These are phyloP conservation scores for Russula emetica DNA, from an alignment of 768 basidiomycete species.

Conservation along the genomic window DNA sequence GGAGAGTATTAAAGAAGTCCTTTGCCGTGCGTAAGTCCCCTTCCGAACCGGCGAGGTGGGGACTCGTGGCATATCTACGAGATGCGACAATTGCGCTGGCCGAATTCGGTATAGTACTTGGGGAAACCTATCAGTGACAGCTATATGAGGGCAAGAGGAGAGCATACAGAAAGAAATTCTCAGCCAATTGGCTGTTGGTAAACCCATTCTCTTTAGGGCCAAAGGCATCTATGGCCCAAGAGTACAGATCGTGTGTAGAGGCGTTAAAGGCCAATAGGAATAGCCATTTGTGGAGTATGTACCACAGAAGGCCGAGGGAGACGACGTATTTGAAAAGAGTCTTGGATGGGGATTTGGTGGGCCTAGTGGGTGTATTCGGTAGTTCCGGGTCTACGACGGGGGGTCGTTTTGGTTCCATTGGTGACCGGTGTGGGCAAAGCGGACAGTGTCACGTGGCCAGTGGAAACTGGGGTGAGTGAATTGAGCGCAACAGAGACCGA, in stretches of 20 bases:
- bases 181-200: constrained; percentile 38
- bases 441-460: not conserved
- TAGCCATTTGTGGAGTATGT: constrained; percentile 18
- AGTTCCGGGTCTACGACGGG: not conserved
- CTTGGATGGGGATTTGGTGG: not conserved
- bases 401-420: constrained; percentile 1
- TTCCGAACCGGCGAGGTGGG: constrained; percentile 58
- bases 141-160: not conserved
- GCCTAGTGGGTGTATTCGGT: not conserved
- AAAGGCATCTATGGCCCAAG: constrained; percentile 28
- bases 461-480: not conserved
- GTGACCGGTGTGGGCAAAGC: too few relatives aligned
- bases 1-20: constrained; percentile 62
- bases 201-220: constrained; percentile 23
- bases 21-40: constrained; percentile 60
- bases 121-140: not conserved
- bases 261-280: constrained; percentile 5
- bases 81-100: constrained; percentile 50
- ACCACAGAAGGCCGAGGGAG: constrained; percentile 17
- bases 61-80: constrained; percentile 47
- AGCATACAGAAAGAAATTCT: constrained; percentile 45
- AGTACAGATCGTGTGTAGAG: not conserved
- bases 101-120: constrained; percentile 49
- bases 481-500: too few relatives aligned
- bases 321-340: constrained; percentile 11